Conservation (phyloP, 345 rosid species). For the Carallia brachiata region DNA sequence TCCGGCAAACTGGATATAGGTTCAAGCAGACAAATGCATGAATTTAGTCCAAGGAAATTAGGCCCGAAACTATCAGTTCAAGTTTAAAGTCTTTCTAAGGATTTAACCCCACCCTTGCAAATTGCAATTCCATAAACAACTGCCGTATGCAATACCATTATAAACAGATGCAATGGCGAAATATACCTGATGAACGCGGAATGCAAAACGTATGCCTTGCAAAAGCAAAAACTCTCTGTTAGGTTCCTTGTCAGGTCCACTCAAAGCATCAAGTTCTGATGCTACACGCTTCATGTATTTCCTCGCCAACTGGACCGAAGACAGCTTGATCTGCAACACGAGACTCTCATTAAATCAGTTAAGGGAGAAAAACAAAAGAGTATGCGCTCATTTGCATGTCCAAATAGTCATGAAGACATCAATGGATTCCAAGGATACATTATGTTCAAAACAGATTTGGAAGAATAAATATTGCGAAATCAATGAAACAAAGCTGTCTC, state of each 20-base stretch:
- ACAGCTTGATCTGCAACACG: constrained; percentile 83
- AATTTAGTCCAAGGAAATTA: not conserved
- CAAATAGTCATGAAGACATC: too few species aligned
- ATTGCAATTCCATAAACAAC: too few species aligned
- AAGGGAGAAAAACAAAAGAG: too few species aligned
- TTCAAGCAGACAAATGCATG: not conserved
- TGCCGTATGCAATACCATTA: not conserved
- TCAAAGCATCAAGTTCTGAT: constrained; percentile 72
- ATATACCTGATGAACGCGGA: constrained; percentile 95
- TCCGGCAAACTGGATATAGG: constrained; percentile 76
- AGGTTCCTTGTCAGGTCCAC: constrained; percentile 83
- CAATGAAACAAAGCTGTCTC: too few species aligned
- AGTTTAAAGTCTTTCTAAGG: not conserved
- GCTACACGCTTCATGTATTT: constrained; percentile 96
- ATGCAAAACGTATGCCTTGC: constrained; percentile 94
- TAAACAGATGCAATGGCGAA: not conserved
- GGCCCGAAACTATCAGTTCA: not conserved
- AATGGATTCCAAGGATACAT: too few species aligned
- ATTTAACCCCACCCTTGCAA: too few species aligned
- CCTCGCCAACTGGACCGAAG: constrained; percentile 89
- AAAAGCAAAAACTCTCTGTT: constrained; percentile 88
- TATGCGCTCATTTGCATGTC: too few species aligned
- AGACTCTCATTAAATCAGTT: not conserved
- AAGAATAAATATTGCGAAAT: too few species aligned
- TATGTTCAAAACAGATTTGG: too few species aligned